phyloP scores from a whole-genome alignment of 2,329 filamentous ascomycete genomes.

The Penicillium sp. region DNA sequence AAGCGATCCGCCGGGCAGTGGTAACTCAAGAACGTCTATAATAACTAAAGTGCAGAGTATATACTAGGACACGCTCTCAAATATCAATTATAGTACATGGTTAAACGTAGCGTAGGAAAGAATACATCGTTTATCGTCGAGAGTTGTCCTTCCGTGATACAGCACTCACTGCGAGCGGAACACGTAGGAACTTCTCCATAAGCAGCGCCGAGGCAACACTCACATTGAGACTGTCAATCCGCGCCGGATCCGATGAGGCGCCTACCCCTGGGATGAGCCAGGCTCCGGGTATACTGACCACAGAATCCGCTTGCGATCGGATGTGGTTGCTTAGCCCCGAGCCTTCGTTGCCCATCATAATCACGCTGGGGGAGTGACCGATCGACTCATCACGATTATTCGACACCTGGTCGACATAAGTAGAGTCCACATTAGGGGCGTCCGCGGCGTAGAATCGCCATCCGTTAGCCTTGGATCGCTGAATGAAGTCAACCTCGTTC shows the following conservation, averaged over 20 bases:
- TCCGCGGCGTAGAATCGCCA: constrained; percentile 86
- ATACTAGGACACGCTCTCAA: background rate
- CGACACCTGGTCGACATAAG: constrained; percentile 27
- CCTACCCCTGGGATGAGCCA: constrained; percentile 48
- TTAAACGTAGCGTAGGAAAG: background rate
- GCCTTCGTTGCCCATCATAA: constrained; percentile 84
- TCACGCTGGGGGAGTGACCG: constrained; percentile 67
- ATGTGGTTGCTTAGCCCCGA: constrained; percentile 71
- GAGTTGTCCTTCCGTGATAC: constrained; percentile 24
- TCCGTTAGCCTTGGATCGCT: constrained; percentile 68
- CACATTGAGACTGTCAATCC: constrained; percentile 91
- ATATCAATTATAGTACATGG: background rate
- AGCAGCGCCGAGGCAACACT: constrained; percentile 84
- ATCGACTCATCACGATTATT: constrained; percentile 37
- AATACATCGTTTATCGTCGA: background rate
- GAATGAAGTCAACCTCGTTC: constrained; percentile 72
- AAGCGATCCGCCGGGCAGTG: too few species aligned
- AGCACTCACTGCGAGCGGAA: constrained; percentile 35
- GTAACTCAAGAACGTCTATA: background rate
- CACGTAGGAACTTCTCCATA: constrained; percentile 46
- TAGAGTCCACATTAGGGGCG: constrained; percentile 41
- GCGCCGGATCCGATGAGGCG: constrained; percentile 45
- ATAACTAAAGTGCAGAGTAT: background rate
- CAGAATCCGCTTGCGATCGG: constrained; percentile 67
- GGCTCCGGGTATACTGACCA: constrained; percentile 65